Percentiles rank a stretch among this genome's conserved stretches.
phyloP scores from a whole-genome alignment of 108 stramenopile genomes.

The Aurantiochytrium sp. region DNA sequence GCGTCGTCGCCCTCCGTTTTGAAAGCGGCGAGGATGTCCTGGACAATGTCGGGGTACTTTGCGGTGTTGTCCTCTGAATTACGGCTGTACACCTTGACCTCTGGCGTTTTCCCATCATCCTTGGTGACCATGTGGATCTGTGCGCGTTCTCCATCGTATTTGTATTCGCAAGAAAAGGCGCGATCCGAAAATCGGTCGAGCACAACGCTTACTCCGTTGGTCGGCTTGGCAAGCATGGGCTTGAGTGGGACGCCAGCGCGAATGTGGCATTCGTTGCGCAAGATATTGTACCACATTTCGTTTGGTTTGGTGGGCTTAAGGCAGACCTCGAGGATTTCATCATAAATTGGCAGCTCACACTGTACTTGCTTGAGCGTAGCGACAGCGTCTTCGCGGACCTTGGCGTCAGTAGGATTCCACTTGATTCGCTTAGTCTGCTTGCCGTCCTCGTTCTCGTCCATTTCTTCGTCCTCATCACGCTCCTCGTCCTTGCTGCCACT shows the following conservation, averaged over 20 bases:
- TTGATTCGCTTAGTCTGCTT: neutral
- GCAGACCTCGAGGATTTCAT: constrained; percentile 70
- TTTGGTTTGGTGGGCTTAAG: constrained; percentile 63
- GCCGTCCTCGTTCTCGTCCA: neutral
- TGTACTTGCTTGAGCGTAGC: constrained; percentile 88
- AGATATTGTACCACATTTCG: neutral
- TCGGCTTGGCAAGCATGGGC: constrained; percentile 99
- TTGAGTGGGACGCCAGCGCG: constrained; percentile 87
- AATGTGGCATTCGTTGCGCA: constrained; percentile 70
- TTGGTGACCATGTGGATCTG: constrained; percentile 77
- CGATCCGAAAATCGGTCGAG: constrained; percentile 77
- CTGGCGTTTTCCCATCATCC: neutral
- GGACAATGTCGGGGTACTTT: constrained; percentile 90
- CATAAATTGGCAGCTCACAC: constrained; percentile 83
- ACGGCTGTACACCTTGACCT: constrained; percentile 68
- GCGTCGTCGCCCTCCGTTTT: constrained; percentile 61
- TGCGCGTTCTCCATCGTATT: constrained; percentile 98
- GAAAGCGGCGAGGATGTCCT: constrained; percentile 71
- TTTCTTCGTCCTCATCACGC: constrained; percentile 19
- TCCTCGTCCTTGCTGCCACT: constrained; percentile 36
- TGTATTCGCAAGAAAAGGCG: constrained; percentile 94
- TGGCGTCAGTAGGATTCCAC: neutral
- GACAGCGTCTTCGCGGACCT: constrained; percentile 69
- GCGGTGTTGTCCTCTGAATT: constrained; percentile 80
- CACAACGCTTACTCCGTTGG: constrained; percentile 85